Evolutionary conservation across 768 basidiomycete genomes (phyloP), one percentile per base, ranked within the genome.

Genomic region (Auricularia cornea): DNA sequence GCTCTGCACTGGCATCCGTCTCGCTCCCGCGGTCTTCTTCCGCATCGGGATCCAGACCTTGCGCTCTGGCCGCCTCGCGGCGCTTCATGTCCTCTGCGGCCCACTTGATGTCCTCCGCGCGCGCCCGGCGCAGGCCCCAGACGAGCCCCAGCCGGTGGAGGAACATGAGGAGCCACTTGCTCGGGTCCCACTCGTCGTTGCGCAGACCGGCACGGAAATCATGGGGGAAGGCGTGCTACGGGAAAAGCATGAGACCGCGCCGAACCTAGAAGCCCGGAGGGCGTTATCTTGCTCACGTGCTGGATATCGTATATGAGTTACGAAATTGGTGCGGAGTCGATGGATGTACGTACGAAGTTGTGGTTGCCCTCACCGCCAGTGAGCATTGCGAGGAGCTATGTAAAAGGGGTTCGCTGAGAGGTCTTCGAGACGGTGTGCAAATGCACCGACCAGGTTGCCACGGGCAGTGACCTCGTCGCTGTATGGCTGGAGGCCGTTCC

Each of bases 321-420:
- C 52, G 51, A 38, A 38, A 38, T 38, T 38, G 35, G 35, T 38
- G 35, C 35, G 35, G 35, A 38, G 35, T 38, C 35, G 35, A 8
- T 8, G 18, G 35, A 8, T 8, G 18, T 14, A 71, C 86, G 72
- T 70, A 87, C 86, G 69, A 86, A 88, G 66, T 89, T 90, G 71
- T 90, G 88, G 68, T 87, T 88, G 29, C 89, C 89, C 77, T 92
- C 90, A 26, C 89, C 89, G 41, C 83, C 81, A 0, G 89, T 90
- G 29, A 89, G 73, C 2, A 90, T 66, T 0, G 89, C 88, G 3
- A 90, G 75, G 10, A 89, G 62, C 87, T 90, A 68, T n/a, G n/a
- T n/a, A n/a, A n/a, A n/a, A n/a, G 23, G 48, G 41, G 44, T 26
- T 40, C 60, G 5, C 61, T 44, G 23, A 48, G 14, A 11, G 44